Conservation (phyloP, 2,329 filamentous ascomycete genomes). For the Coniochaeta hoffmannii region DNA sequence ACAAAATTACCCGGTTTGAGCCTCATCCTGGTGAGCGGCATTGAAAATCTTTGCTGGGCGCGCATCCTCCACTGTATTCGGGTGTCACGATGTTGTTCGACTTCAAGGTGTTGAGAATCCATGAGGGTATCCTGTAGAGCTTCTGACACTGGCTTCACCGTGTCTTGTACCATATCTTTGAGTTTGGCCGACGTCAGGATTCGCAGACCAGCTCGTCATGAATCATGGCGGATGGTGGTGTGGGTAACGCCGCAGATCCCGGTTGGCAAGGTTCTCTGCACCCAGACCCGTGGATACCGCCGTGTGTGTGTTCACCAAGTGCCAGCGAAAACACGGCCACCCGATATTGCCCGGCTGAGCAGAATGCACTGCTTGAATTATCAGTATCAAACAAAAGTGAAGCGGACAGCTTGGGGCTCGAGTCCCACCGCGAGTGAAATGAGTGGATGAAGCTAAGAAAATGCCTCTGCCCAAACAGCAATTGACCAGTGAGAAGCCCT, state of each 20-base stretch:
- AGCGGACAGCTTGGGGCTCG: neutral
- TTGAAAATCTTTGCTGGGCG: neutral
- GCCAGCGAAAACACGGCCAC: neutral
- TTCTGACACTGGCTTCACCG: neutral
- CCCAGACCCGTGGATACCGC: neutral
- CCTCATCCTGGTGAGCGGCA: neutral
- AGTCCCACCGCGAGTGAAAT: neutral
- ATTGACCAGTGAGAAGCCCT: slow-evolving; percentile 2
- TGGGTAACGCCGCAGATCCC: slow-evolving; percentile 1
- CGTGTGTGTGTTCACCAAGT: neutral
- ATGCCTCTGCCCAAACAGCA: slow-evolving; percentile 2
- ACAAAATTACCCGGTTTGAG: slow-evolving; percentile 1
- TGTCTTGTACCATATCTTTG: neutral
- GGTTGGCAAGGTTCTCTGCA: too few species aligned
- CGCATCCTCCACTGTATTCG: neutral
- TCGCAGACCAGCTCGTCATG: neutral
- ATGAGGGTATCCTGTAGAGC: neutral
- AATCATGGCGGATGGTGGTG: neutral
- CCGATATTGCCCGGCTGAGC: neutral
- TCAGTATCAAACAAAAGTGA: neutral
- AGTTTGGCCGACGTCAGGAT: neutral
- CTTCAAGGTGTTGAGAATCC: neutral
- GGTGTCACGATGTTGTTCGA: neutral
- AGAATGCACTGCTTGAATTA: slow-evolving; percentile 1
- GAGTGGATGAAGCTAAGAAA: slow-evolving; percentile 2